Evolutionary conservation across 805 yeast species (phyloP).

Genomic region (Monosporozyma yasuniensis): DNA sequence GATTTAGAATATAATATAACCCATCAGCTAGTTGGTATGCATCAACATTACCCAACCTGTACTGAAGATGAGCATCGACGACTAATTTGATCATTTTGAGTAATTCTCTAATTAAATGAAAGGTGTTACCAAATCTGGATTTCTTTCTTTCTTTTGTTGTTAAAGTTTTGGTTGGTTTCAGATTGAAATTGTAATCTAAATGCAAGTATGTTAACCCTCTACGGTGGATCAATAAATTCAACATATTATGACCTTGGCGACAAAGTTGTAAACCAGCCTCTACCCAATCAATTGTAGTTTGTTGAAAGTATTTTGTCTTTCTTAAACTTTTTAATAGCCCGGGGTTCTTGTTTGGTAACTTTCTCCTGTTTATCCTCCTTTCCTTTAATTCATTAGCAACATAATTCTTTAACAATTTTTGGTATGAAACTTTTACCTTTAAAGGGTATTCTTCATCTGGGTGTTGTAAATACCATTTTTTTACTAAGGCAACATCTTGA

Average conservation of each 20-base stretch:
- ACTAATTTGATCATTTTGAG: slow-evolving; percentile 72
- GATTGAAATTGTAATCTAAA: slow-evolving; percentile 87
- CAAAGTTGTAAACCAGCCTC: slow-evolving; percentile 95
- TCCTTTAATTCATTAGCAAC: slow-evolving; percentile 64
- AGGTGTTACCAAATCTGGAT: slow-evolving; percentile 93
- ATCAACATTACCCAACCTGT: slow-evolving; percentile 80
- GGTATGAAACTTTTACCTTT: slow-evolving; percentile 81
- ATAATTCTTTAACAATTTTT: slow-evolving; percentile 69
- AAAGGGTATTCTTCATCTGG: slow-evolving; percentile 55
- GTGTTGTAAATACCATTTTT: slow-evolving; percentile 70
- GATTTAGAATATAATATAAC: slow-evolving; percentile 79
- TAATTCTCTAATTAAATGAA: slow-evolving; percentile 87
- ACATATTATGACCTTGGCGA: slow-evolving; percentile 88
- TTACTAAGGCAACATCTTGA: slow-evolving; percentile 79
- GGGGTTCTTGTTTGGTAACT: slow-evolving; percentile 36
- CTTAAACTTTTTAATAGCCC: slow-evolving; percentile 53
- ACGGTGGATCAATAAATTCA: slow-evolving; percentile 79
- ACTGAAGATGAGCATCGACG: slow-evolving; percentile 92
- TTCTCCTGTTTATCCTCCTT: slow-evolving; percentile 23
- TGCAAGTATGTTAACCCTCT: slow-evolving; percentile 88
- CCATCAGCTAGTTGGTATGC: slow-evolving; percentile 95
- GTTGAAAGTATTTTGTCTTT: slow-evolving; percentile 80
- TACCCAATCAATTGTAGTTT: slow-evolving; percentile 93
- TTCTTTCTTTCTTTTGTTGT: slow-evolving; percentile 94
- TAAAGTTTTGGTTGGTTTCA: slow-evolving; percentile 91